Evolutionary conservation across 208 protist genomes (phyloP).

Genomic region (Borovskyia barvae): DNA sequence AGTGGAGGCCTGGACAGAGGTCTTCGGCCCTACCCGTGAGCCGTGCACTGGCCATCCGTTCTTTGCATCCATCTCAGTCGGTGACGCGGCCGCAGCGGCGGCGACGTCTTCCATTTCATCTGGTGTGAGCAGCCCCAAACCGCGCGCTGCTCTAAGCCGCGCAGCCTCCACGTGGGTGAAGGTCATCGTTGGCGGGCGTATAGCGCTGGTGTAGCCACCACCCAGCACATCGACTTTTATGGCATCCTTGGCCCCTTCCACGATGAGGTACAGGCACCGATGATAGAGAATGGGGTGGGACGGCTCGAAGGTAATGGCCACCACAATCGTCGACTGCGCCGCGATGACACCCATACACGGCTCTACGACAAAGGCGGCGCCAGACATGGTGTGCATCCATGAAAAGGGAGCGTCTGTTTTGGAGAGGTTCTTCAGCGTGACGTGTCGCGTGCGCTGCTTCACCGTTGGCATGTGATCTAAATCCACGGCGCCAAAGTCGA

Average conservation of each 20-base stretch:
- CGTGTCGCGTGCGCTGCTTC: conserved; percentile 27
- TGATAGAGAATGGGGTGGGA: conserved; percentile 82
- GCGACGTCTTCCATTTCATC: conserved; percentile 56
- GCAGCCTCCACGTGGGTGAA: conserved; percentile 63
- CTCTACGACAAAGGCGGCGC: conserved; percentile 64
- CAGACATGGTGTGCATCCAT: conserved; percentile 31
- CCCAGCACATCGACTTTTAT: conserved; percentile 85
- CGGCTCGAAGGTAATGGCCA: conserved; percentile 77
- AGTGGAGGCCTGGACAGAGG: not conserved
- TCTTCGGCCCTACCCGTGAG: not conserved
- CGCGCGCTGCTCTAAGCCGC: conserved; percentile 43
- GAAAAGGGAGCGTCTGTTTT: conserved; percentile 16
- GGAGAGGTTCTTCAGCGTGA: conserved; percentile 58
- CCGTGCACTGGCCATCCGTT: not conserved
- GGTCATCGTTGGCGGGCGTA: conserved; percentile 61
- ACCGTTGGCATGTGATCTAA: conserved; percentile 36
- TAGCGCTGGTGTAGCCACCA: conserved; percentile 59
- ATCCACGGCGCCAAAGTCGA: conserved; percentile 84
- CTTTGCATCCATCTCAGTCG: not conserved
- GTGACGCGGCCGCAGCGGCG: conserved; percentile 9
- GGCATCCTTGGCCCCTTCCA: conserved; percentile 40
- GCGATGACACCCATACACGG: conserved; percentile 53
- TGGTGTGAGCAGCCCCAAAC: conserved; percentile 59
- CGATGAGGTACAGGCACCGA: conserved; percentile 71
- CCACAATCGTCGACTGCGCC: conserved; percentile 32